Percentiles rank a stretch among this genome's conserved stretches.
Evolutionary conservation across 768 basidiomycete genomes (phyloP).

Genomic region (Lentinula boryana): DNA sequence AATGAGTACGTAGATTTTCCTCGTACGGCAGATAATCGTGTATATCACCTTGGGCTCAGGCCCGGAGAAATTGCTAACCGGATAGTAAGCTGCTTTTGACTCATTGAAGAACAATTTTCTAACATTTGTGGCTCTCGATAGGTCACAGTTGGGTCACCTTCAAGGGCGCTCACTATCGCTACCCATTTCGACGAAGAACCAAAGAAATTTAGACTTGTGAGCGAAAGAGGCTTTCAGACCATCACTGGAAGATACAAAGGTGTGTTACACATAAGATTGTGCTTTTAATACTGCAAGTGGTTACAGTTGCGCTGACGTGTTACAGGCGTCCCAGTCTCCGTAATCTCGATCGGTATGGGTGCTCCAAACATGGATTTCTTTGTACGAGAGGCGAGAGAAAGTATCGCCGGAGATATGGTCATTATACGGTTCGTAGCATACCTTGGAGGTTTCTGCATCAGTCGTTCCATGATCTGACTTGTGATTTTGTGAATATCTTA

Average conservation of each 20-base stretch:
- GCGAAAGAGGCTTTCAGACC: constrained; percentile 73
- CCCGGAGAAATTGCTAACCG: constrained; percentile 78
- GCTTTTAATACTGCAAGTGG: neutral
- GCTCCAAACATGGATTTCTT: constrained; percentile 82
- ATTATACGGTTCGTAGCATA: constrained; percentile 36
- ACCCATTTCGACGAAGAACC: constrained; percentile 53
- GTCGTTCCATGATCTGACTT: constrained; percentile 1
- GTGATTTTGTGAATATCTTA: constrained; percentile 1
- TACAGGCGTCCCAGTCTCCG: constrained; percentile 56
- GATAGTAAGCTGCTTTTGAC: constrained; percentile 41
- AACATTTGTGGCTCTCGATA: constrained; percentile 17
- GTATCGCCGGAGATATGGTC: constrained; percentile 54
- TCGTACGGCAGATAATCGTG: constrained; percentile 62
- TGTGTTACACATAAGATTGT: neutral
- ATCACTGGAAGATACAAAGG: constrained; percentile 43
- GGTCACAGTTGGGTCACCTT: constrained; percentile 72
- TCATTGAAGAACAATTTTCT: constrained; percentile 1
- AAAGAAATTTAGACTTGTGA: constrained; percentile 53
- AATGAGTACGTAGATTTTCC: constrained; percentile 55
- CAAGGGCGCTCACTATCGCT: constrained; percentile 59
- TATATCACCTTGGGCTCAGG: constrained; percentile 74
- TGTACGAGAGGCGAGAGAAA: constrained; percentile 74
- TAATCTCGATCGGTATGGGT: constrained; percentile 83
- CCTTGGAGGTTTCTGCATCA: neutral
- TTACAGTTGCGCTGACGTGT: constrained; percentile 11